phyloP scores from a whole-genome alignment of 2,329 filamentous ascomycete genomes.

The Nemania bipapillata region DNA sequence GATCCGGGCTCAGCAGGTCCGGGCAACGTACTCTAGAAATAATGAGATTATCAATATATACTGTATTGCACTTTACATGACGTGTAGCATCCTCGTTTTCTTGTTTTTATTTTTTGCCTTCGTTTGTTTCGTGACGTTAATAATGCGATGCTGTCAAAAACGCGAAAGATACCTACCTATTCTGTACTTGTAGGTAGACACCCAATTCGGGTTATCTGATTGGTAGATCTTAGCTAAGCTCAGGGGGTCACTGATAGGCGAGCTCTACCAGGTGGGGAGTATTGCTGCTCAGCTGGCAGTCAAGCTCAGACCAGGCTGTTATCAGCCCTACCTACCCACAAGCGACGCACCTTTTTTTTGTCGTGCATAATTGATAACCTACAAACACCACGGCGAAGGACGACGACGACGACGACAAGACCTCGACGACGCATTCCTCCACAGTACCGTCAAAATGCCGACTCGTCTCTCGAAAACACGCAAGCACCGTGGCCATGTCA shows the following conservation, averaged over 20 bases:
- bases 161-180: neutral
- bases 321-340: constrained; percentile 42
- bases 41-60: neutral
- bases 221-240: constrained; percentile 11
- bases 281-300: no score
- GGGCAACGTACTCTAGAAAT: neutral
- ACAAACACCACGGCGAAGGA: constrained; percentile 32
- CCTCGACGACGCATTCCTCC: constrained; percentile 34
- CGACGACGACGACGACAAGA: constrained; percentile 35
- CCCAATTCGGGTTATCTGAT: constrained; percentile 15
- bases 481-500: constrained; percentile 86
- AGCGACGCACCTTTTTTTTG: constrained; percentile 37
- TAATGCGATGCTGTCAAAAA: neutral
- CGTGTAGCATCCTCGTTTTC: neutral
- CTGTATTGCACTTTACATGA: neutral
- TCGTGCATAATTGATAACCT: constrained; percentile 38
- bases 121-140: no score
- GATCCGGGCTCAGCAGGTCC: neutral
- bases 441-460: constrained; percentile 39
- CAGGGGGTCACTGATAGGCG: neutral
- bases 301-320: constrained; percentile 30
- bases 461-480: constrained; percentile 42
- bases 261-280: neutral
- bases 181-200: neutral
- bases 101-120: no score